These are phyloP conservation scores for Nothophaeocryptopus gaeumannii DNA, from an alignment of 2,329 filamentous ascomycete genomes.

Conservation along the genomic window DNA sequence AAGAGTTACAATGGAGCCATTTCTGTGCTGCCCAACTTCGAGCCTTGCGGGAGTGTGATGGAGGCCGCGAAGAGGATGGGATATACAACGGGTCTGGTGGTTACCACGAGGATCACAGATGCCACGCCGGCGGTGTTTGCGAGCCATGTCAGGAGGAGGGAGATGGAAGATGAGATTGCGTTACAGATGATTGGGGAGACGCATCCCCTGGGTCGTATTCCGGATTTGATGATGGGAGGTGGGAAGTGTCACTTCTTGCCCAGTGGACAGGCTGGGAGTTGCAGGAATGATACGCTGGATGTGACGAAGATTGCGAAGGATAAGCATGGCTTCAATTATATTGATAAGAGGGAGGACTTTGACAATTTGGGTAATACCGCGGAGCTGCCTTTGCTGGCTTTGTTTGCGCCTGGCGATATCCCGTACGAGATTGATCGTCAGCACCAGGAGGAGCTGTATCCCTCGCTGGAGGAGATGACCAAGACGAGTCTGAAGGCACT, in stretches of 20 bases:
- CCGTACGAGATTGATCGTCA: constrained; percentile 91
- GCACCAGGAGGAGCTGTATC: constrained; percentile 74
- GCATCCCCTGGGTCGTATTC: constrained; percentile 78
- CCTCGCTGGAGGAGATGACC: constrained; percentile 89
- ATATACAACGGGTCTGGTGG: constrained; percentile 88
- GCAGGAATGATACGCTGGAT: constrained; percentile 74
- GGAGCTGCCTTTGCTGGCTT: constrained; percentile 77
- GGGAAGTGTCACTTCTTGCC: constrained; percentile 90
- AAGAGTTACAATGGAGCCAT: constrained; percentile 99
- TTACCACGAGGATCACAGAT: constrained; percentile 92
- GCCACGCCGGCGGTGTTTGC: constrained; percentile 95
- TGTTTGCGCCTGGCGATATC: constrained; percentile 79
- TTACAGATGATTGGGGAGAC: constrained; percentile 81
- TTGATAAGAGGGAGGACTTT: constrained; percentile 70
- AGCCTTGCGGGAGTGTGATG: constrained; percentile 85
- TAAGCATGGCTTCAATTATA: constrained; percentile 73
- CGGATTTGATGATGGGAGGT: constrained; percentile 90
- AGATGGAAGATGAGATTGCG: constrained; percentile 86
- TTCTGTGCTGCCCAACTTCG: constrained; percentile 77
- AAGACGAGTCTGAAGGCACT: constrained; percentile 75
- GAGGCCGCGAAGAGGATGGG: constrained; percentile 91
- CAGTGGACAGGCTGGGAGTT: constrained; percentile 77
- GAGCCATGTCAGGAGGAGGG: constrained; percentile 74
- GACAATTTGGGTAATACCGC: constrained; percentile 65
- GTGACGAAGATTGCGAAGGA: constrained; percentile 70